These are phyloP conservation scores for Tetrapisispora fleetii DNA, from an alignment of 805 yeast genomes.

Conservation along the genomic window DNA sequence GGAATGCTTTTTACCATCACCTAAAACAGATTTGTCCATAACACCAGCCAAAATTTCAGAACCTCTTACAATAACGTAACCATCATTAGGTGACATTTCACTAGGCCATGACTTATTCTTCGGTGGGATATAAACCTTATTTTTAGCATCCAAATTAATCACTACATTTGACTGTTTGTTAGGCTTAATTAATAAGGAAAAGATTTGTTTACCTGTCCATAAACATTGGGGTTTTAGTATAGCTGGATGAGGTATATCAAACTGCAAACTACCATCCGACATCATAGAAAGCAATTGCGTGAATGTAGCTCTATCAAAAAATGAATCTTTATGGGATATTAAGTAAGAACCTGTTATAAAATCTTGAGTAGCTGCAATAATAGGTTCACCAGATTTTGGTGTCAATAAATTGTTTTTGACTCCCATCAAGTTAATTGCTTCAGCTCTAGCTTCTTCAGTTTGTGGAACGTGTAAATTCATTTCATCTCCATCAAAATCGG, in stretches of 20 bases:
- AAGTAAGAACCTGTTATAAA: conserved; percentile 94
- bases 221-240: conserved; percentile 77
- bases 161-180: conserved; percentile 65
- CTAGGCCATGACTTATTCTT: conserved; percentile 51
- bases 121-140: conserved; percentile 82
- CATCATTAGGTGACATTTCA: conserved; percentile 98
- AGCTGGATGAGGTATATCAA: conserved; percentile 93
- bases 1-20: conserved; percentile 97
- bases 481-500: conserved; percentile 99
- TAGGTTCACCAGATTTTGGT: conserved; percentile 97
- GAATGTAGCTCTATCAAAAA: conserved; percentile 78
- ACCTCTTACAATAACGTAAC: conserved; percentile 82
- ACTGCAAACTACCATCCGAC: conserved; percentile 83
- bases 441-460: conserved; percentile 97
- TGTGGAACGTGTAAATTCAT: conserved; percentile 99
- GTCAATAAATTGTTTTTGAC: conserved; percentile 90
- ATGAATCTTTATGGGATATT: conserved; percentile 87
- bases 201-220: conserved; percentile 98
- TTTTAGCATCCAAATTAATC: conserved; percentile 89
- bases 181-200: conserved; percentile 78
- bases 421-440: conserved; percentile 97
- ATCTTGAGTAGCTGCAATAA: conserved; percentile 99
- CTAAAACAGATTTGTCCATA: conserved; percentile 92
- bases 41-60: conserved; percentile 84
- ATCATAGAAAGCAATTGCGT: conserved; percentile 83